Percentiles rank a stretch among this genome's conserved stretches.
These are phyloP conservation scores for Cytospora piceicola DNA, from an alignment of 2,329 filamentous ascomycete genomes.

Conservation along the genomic window DNA sequence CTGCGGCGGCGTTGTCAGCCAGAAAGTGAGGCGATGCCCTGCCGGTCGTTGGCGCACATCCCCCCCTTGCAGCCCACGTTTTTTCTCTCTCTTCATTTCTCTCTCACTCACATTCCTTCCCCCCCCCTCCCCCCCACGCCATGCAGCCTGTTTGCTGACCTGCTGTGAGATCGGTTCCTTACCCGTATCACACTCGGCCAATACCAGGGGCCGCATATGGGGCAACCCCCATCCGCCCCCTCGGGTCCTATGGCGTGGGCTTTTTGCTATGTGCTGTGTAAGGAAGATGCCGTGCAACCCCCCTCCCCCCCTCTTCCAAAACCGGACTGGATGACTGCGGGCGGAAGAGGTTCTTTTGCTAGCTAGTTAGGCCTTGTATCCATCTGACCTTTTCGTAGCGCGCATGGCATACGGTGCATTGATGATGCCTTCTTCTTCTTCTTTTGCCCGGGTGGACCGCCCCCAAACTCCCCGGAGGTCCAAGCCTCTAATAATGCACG, in stretches of 20 bases:
- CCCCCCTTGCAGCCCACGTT: constrained; percentile 27
- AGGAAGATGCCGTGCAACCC: background rate
- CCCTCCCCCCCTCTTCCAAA: background rate
- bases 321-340: background rate
- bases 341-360: background rate
- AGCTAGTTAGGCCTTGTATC: background rate
- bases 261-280: background rate
- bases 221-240: constrained; percentile 17
- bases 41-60: constrained; percentile 13
- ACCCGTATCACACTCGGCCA: constrained; percentile 22
- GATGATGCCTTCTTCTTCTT: background rate
- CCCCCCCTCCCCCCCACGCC: constrained; percentile 17
- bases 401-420: background rate
- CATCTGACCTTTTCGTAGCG: background rate
- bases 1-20: constrained; percentile 27
- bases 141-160: constrained; percentile 12
- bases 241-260: constrained; percentile 14
- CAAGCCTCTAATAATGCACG: background rate
- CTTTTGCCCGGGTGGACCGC: background rate
- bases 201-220: constrained; percentile 20
- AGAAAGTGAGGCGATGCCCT: constrained; percentile 12
- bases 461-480: background rate
- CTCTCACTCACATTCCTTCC: too few relatives aligned
- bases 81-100: background rate
- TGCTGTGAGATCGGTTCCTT: constrained; percentile 23